Evolutionary conservation across 176 grass and related monocot species (phyloP).

Genomic region (Oryza brachyantha): DNA sequence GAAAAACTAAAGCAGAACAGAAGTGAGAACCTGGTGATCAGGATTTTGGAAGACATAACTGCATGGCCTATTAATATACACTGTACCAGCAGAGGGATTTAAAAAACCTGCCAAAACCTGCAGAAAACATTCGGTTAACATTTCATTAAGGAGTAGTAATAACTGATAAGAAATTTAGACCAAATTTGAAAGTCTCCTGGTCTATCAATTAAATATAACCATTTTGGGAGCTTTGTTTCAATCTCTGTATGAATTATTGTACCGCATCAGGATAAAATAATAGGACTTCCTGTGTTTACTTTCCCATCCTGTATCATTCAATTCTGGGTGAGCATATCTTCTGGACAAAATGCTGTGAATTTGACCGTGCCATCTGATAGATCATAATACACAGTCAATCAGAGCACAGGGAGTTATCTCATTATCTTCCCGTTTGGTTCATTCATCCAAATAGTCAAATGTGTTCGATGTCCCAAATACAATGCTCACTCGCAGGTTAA

Average conservation of each 20-base stretch:
- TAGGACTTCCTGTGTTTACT: background rate
- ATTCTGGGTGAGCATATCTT: constrained; percentile 1
- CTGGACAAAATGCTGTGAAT: background rate
- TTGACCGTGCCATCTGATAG: background rate
- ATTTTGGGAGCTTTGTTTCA: background rate
- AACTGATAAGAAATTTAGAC: background rate
- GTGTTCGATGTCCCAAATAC: background rate
- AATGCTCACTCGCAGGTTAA: background rate
- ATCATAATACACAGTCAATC: too few relatives aligned
- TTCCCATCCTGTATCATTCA: background rate
- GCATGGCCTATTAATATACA: constrained; percentile 59
- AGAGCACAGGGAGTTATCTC: too few relatives aligned
- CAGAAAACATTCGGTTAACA: constrained; percentile 24
- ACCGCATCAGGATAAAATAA: background rate
- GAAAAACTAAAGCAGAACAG: background rate
- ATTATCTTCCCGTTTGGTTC: too few relatives aligned
- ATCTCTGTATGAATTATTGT: background rate
- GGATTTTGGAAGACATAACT: constrained; percentile 99
- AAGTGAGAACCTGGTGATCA: constrained; percentile 76
- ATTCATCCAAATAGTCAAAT: background rate
- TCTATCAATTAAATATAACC: background rate
- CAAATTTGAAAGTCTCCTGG: background rate
- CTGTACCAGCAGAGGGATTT: constrained; percentile 52
- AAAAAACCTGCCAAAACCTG: constrained; percentile 86
- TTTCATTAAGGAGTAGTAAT: background rate